Evolutionary conservation across 2,329 filamentous ascomycete species (phyloP).

Genomic region (Neurospora crassa): DNA sequence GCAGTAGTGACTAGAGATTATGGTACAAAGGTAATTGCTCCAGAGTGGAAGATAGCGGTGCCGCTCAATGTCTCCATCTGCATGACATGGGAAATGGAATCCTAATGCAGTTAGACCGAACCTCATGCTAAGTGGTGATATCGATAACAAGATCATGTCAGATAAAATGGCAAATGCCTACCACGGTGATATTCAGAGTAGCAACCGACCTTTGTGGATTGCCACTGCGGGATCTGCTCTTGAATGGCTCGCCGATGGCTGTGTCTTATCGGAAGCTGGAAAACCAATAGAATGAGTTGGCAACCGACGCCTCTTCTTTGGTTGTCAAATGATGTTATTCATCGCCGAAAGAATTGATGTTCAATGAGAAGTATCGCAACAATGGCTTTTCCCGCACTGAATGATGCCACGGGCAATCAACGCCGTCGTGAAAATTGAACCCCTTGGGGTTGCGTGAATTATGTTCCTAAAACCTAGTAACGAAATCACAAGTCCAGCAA

Average conservation of each 20-base stretch:
- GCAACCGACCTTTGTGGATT: background rate
- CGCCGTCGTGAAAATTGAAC: background rate
- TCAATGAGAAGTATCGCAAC: background rate
- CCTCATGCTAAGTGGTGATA: background rate
- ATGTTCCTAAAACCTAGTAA: background rate
- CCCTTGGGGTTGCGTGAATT: background rate
- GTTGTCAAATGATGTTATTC: background rate
- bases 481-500: background rate
- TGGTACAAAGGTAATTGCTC: background rate
- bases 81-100: background rate
- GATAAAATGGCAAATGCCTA: background rate
- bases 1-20: background rate
- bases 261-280: background rate
- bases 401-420: background rate
- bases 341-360: background rate
- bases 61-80: background rate
- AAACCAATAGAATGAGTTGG: background rate
- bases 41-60: background rate
- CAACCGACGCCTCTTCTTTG: background rate
- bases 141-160: background rate
- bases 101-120: background rate
- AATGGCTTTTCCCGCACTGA: background rate
- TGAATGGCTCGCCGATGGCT: background rate
- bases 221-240: background rate
- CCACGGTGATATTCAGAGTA: background rate